phyloP scores from a whole-genome alignment of 345 rosid species.

The Camelina hispida region DNA sequence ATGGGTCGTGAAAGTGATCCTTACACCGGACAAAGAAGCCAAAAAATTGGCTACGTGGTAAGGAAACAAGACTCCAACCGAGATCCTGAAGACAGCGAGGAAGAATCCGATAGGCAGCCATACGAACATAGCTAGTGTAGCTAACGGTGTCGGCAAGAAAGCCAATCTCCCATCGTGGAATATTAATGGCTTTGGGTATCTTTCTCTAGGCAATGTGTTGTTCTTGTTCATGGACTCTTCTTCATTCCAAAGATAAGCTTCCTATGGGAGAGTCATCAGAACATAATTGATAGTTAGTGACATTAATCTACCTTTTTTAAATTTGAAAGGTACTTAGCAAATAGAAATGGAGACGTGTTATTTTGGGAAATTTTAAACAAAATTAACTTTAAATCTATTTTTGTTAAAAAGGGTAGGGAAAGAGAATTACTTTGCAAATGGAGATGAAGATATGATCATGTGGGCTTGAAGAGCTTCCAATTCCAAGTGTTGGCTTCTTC shows the following conservation, averaged over 20 bases:
- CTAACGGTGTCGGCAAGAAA: slow-evolving; percentile 82
- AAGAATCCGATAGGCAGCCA: slow-evolving; percentile 79
- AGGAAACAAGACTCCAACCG: slow-evolving; percentile 65
- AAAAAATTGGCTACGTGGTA: slow-evolving; percentile 52
- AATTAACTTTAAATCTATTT: not conserved
- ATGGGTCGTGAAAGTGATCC: slow-evolving; percentile 43
- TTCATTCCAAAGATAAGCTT: slow-evolving; percentile 66
- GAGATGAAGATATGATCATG: slow-evolving; percentile 70
- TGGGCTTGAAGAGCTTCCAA: slow-evolving; percentile 52
- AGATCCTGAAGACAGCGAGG: slow-evolving; percentile 68
- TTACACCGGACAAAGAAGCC: slow-evolving; percentile 59
- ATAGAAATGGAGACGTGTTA: not conserved
- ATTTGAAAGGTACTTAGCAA: not conserved
- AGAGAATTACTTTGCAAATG: slow-evolving; percentile 48
- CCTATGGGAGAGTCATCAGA: too few relatives aligned
- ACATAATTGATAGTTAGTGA: too few relatives aligned
- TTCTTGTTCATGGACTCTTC: slow-evolving; percentile 51
- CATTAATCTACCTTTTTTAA: not conserved
- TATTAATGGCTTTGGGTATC: slow-evolving; percentile 83
- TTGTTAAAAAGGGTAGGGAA: slow-evolving; percentile 1
- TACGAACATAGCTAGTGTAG: slow-evolving; percentile 70
- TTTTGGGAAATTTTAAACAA: not conserved
- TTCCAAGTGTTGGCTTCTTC: slow-evolving; percentile 71
- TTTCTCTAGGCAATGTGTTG: slow-evolving; percentile 63
- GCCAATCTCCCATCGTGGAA: slow-evolving; percentile 99